These are phyloP conservation scores for Plantago lanceolata DNA, from an alignment of 305 asterid species.

Conservation along the genomic window DNA sequence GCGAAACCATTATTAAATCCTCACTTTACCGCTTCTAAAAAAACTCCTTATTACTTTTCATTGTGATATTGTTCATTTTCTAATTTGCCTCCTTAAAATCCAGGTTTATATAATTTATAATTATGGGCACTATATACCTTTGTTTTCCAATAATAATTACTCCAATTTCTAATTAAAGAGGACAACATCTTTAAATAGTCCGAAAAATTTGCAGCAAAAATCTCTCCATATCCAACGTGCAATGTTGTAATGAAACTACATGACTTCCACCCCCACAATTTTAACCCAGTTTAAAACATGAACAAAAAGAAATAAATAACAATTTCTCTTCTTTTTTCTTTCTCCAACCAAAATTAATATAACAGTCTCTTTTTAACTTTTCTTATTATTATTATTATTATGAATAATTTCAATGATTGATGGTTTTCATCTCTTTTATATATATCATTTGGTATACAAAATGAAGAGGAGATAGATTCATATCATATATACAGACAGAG, in stretches of 20 bases:
- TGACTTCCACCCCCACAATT: neutral
- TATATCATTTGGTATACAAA: neutral
- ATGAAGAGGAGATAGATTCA: conserved; percentile 1
- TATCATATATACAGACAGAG: neutral
- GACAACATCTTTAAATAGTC: neutral
- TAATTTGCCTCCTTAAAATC: too few relatives aligned
- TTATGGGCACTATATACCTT: too few relatives aligned
- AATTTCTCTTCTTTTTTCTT: neutral
- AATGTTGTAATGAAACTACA: neutral
- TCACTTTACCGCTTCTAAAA: too few relatives aligned
- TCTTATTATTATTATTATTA: too few relatives aligned
- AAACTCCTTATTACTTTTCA: too few relatives aligned
- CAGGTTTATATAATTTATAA: too few relatives aligned
- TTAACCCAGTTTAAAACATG: neutral
- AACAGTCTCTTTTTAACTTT: neutral
- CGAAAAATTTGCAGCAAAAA: conserved; percentile 3
- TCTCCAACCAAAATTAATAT: neutral
- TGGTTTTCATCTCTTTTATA: neutral
- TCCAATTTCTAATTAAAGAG: neutral
- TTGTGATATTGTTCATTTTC: too few relatives aligned
- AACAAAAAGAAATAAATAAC: neutral
- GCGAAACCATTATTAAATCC: too few relatives aligned
- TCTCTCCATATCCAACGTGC: conserved; percentile 11
- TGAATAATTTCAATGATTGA: neutral
- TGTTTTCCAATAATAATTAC: neutral